Evolutionary conservation across 179 eudicot species (phyloP).

Genomic region (Monotropa hypopitys): DNA sequence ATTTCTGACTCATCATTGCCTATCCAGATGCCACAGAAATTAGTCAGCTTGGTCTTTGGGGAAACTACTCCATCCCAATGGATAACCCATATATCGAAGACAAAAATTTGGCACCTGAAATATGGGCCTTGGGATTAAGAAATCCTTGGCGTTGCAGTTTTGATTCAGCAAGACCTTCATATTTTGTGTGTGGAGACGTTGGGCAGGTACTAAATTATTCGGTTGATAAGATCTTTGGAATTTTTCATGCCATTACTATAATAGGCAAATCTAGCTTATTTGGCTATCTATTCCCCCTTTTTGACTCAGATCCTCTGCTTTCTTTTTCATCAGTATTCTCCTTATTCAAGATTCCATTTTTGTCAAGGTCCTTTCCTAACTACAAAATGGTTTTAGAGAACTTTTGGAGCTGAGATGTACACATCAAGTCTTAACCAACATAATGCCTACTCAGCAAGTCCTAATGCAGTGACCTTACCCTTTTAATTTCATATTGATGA

Average conservation of each 20-base stretch:
- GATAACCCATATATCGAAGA: slow-evolving; percentile 63
- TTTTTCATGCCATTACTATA: background rate
- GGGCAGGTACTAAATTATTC: slow-evolving; percentile 46
- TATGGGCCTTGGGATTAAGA: slow-evolving; percentile 72
- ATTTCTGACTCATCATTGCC: slow-evolving; percentile 3
- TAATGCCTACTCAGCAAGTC: background rate
- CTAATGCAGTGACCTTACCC: background rate
- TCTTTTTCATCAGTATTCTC: background rate
- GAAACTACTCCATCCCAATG: slow-evolving; percentile 77
- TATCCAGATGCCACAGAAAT: slow-evolving; percentile 44
- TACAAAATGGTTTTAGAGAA: background rate
- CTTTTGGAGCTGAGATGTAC: background rate
- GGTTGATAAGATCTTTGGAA: background rate
- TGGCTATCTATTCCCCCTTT: background rate
- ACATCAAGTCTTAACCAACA: background rate
- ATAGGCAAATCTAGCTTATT: background rate
- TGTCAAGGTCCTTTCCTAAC: background rate
- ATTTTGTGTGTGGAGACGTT: slow-evolving; percentile 64
- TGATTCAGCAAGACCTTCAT: slow-evolving; percentile 71
- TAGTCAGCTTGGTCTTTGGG: slow-evolving; percentile 47
- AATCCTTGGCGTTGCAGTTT: slow-evolving; percentile 94
- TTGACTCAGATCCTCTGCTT: background rate
- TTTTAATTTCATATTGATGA: background rate
- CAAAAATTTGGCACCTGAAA: slow-evolving; percentile 51
- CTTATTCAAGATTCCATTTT: background rate